A percentile compares a stretch with the other conserved stretches of the same genome.
phyloP scores from a whole-genome alignment of 2,329 filamentous ascomycete species.

The Colletotrichum tropicicola region DNA sequence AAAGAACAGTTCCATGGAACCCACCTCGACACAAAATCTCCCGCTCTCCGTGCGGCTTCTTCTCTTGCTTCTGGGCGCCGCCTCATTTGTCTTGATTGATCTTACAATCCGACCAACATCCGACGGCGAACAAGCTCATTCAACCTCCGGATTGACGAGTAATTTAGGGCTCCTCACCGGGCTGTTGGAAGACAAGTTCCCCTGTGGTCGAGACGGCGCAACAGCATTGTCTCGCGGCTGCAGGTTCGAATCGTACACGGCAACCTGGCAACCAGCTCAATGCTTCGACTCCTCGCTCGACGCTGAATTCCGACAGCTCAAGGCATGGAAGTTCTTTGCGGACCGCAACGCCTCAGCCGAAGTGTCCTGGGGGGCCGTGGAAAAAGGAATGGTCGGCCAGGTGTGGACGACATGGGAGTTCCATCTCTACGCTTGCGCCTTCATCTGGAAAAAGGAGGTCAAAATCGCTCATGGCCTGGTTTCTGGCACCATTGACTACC shows the following conservation, averaged over 20 bases:
- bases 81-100: background rate
- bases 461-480: slow-evolving; percentile 1
- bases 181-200: background rate
- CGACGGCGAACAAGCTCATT: background rate
- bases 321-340: background rate
- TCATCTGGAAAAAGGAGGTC: slow-evolving; percentile 6
- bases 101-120: background rate
- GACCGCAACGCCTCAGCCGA: background rate
- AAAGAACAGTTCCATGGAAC: too few relatives aligned
- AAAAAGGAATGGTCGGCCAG: background rate
- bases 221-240: background rate
- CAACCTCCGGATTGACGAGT: background rate
- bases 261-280: slow-evolving; percentile 1
- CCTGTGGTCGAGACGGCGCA: background rate
- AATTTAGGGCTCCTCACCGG: background rate
- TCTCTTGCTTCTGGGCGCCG: background rate
- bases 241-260: slow-evolving; percentile 5
- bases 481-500: slow-evolving; percentile 10
- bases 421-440: slow-evolving; percentile 1
- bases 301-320: background rate
- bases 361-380: background rate
- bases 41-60: too few relatives aligned
- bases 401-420: slow-evolving; percentile 3
- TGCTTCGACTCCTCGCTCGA: background rate
- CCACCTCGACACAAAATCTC: too few relatives aligned